Conservation (phyloP, 371 early-diverging fungal species). For the Lichtheimia corymbifera region DNA sequence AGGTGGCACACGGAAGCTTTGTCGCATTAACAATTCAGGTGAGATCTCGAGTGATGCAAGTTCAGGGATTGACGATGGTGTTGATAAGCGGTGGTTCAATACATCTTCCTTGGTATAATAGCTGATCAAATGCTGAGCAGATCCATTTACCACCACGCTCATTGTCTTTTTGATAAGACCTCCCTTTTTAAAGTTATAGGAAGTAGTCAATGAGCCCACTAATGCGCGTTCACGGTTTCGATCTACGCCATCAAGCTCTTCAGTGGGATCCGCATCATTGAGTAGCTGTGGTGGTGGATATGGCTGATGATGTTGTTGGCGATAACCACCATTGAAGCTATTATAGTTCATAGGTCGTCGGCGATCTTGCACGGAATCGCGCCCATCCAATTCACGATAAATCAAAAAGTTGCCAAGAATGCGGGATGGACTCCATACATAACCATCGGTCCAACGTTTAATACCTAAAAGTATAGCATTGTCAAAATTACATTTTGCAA, state of each 20-base stretch:
- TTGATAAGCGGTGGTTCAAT: conserved; percentile 44
- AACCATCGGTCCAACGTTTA: conserved; percentile 90
- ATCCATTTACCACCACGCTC: conserved; percentile 75
- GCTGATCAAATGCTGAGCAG: conserved; percentile 79
- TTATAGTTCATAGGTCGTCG: conserved; percentile 9
- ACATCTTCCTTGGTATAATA: conserved; percentile 83
- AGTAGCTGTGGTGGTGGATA: background rate
- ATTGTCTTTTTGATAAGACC: conserved; percentile 87
- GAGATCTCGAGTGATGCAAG: conserved; percentile 49
- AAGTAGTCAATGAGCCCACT: conserved; percentile 62
- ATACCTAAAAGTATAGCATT: conserved; percentile 56
- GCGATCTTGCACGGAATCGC: conserved; percentile 33
- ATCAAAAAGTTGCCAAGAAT: conserved; percentile 78
- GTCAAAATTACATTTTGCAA: no score
- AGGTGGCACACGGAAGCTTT: conserved; percentile 55
- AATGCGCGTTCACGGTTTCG: conserved; percentile 58
- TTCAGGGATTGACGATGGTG: conserved; percentile 53
- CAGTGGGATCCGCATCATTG: conserved; percentile 3
- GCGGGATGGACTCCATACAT: conserved; percentile 84
- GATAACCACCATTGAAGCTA: background rate
- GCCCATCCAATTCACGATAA: conserved; percentile 74
- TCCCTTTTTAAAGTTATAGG: conserved; percentile 69
- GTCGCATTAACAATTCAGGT: conserved; percentile 54
- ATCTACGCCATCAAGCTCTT: conserved; percentile 38
- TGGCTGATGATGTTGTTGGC: background rate